Percentiles rank a stretch among this genome's conserved stretches.
These are phyloP conservation scores for Colletotrichum abscissum DNA, from an alignment of 2,329 filamentous ascomycete species.

Conservation along the genomic window DNA sequence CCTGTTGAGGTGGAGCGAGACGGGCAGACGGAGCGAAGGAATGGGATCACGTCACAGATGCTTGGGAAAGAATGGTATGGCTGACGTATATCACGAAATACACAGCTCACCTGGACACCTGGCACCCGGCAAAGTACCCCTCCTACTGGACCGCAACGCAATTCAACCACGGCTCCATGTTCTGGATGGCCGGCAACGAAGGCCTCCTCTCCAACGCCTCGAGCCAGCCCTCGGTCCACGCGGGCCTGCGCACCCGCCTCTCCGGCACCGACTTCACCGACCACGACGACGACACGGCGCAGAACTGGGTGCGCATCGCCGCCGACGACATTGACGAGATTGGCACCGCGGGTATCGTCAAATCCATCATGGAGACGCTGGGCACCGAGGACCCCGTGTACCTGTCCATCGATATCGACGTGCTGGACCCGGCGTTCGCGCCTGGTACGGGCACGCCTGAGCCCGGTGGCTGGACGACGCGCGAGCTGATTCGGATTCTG, in stretches of 20 bases:
- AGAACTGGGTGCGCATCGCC: conserved; percentile 85
- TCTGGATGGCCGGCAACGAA: conserved; percentile 87
- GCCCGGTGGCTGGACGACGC: conserved; percentile 89
- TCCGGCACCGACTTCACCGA: conserved; percentile 73
- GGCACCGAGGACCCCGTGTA: conserved; percentile 84
- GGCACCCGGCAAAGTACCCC: conserved; percentile 85
- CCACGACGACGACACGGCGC: conserved; percentile 77
- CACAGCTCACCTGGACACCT: conserved; percentile 80
- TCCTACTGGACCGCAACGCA: conserved; percentile 77
- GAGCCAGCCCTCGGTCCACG: conserved; percentile 80
- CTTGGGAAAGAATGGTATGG: neutral
- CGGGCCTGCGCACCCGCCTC: conserved; percentile 82
- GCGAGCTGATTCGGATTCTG: conserved; percentile 87
- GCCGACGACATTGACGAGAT: conserved; percentile 90
- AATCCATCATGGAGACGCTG: conserved; percentile 76
- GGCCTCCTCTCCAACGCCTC: conserved; percentile 80
- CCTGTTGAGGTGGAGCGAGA: neutral
- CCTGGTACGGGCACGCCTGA: conserved; percentile 91
- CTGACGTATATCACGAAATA: conserved; percentile 30
- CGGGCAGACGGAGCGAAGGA: neutral
- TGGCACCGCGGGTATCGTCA: conserved; percentile 76
- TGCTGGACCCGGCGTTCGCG: conserved; percentile 50
- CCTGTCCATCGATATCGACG: conserved; percentile 65
- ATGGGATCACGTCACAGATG: neutral
- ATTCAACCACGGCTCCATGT: conserved; percentile 93